Evolutionary conservation across 2,329 filamentous ascomycete species (phyloP).

Genomic region (Aspergillus quadrilineatus): DNA sequence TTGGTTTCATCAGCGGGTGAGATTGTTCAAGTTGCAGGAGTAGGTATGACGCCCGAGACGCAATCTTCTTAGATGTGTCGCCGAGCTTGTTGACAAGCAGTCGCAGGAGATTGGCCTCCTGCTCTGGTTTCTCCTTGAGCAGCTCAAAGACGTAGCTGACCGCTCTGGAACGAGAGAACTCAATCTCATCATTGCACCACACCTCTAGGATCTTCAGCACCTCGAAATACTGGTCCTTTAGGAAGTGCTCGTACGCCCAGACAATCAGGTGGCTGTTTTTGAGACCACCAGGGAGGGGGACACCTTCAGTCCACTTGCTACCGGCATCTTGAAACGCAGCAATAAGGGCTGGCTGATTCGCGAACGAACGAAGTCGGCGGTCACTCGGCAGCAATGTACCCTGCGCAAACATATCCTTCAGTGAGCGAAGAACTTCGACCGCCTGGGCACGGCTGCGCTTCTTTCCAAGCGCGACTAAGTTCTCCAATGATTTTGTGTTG

Average conservation of each 20-base stretch:
- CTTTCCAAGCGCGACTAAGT: constrained; percentile 74
- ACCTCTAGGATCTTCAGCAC: constrained; percentile 85
- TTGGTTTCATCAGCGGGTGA: constrained; percentile 90
- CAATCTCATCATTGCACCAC: constrained; percentile 94
- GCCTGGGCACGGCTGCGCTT: constrained; percentile 94
- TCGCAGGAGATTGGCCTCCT: constrained; percentile 89
- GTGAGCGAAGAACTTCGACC: constrained; percentile 83
- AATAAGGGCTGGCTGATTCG: constrained; percentile 73
- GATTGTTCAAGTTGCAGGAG: constrained; percentile 85
- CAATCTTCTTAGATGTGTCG: constrained; percentile 91
- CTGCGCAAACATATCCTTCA: constrained; percentile 91
- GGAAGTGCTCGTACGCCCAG: constrained; percentile 93
- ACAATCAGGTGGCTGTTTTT: constrained; percentile 75
- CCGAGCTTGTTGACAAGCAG: constrained; percentile 95
- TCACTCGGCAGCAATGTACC: constrained; percentile 81
- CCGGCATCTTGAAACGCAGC: constrained; percentile 65
- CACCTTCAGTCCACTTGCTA: constrained; percentile 65
- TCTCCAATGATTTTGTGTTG: constrained; percentile 85
- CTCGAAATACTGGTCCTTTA: constrained; percentile 92
- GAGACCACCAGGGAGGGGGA: constrained; percentile 70
- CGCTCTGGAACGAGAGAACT: constrained; percentile 83
- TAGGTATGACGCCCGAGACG: constrained; percentile 88
- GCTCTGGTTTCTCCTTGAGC: constrained; percentile 92
- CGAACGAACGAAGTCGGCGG: constrained; percentile 76
- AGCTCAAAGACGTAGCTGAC: constrained; percentile 90